Percentiles rank a stretch among this genome's conserved stretches.
These are phyloP conservation scores for Aulographum hederae DNA, from an alignment of 2,329 filamentous ascomycete genomes.

Conservation along the genomic window DNA sequence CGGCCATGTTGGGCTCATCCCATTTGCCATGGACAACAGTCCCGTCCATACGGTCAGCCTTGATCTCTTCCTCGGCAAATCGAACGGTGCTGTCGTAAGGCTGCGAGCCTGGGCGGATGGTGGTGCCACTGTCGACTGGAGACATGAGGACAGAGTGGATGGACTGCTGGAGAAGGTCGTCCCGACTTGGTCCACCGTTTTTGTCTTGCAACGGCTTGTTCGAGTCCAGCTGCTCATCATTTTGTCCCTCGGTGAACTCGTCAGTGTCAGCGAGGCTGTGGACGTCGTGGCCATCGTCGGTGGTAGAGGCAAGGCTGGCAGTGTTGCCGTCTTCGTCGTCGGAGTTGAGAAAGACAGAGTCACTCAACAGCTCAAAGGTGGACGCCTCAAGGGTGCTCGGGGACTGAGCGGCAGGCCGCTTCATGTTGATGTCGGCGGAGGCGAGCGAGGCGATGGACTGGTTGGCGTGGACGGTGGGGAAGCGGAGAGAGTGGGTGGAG, in stretches of 20 bases:
- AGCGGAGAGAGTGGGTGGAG: background rate
- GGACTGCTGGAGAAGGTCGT: too few species aligned
- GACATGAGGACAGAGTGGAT: too few species aligned
- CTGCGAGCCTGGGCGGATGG: too few species aligned
- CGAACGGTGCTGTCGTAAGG: too few species aligned
- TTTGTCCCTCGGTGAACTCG: background rate
- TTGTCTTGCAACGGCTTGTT: too few species aligned
- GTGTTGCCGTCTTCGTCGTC: background rate
- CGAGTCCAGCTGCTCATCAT: too few species aligned
- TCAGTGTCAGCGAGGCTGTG: background rate
- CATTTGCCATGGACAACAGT: too few species aligned
- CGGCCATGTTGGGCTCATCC: constrained; percentile 8
- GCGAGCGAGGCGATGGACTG: background rate
- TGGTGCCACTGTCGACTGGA: too few species aligned
- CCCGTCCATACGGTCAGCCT: too few species aligned
- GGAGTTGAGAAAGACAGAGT: background rate
- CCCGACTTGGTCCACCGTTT: too few species aligned
- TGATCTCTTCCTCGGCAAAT: too few species aligned
- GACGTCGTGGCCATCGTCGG: background rate
- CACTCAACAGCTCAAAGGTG: background rate
- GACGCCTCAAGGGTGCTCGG: background rate
- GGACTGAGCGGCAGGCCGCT: background rate
- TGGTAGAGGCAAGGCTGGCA: background rate
- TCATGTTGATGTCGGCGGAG: background rate
- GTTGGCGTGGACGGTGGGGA: background rate